Evolutionary conservation across 1,139 yeast genomes (phyloP).

Genomic region (Hyphopichia fennica): DNA sequence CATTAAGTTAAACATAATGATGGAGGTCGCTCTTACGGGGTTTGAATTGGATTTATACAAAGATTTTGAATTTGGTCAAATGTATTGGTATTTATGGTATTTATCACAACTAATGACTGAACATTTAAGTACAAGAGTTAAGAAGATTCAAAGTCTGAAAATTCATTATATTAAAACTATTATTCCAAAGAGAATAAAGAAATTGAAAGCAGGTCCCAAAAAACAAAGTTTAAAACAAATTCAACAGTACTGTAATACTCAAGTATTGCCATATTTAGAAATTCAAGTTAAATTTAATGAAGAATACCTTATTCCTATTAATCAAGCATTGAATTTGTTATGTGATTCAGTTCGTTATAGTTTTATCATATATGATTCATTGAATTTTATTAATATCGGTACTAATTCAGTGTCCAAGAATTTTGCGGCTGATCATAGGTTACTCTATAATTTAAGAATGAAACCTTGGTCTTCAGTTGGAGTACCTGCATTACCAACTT

Average conservation of each 20-base stretch:
- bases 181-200: conserved; percentile 50
- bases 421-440: background rate
- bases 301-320: conserved; percentile 27
- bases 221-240: conserved; percentile 32
- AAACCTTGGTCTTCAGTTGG: conserved; percentile 86
- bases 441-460: conserved; percentile 53
- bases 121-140: conserved; percentile 51
- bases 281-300: conserved; percentile 17
- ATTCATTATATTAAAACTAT: conserved; percentile 27
- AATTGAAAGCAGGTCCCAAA: conserved; percentile 44
- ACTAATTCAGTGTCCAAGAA: background rate
- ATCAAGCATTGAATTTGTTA: conserved; percentile 36
- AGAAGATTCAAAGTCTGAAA: conserved; percentile 35
- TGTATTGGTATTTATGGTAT: conserved; percentile 68
- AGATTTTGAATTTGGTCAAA: conserved; percentile 64
- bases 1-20: conserved; percentile 68
- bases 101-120: conserved; percentile 49
- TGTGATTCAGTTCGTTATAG: conserved; percentile 23
- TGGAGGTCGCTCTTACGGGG: conserved; percentile 70
- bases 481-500: conserved; percentile 65
- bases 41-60: conserved; percentile 76
- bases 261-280: conserved; percentile 24
- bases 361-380: conserved; percentile 23
- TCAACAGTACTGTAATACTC: conserved; percentile 17
- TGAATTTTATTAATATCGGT: conserved; percentile 11